Percentiles rank a stretch among this genome's conserved stretches.
Evolutionary conservation across 805 yeast genomes (phyloP).

Genomic region (Jamesozyma spencerorum): DNA sequence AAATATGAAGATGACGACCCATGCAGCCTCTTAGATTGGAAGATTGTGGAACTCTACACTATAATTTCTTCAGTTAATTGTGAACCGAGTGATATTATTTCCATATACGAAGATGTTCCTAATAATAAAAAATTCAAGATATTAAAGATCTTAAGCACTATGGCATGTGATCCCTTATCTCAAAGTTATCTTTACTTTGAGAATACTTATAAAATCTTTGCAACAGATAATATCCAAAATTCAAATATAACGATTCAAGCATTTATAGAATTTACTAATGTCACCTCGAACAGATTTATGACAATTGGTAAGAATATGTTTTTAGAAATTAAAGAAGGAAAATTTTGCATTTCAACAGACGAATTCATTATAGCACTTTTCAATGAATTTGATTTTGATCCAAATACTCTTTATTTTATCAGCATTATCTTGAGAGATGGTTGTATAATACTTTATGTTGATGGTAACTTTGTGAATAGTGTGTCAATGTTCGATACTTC

Average conservation of each 20-base stretch:
- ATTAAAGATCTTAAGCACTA: conserved; percentile 11
- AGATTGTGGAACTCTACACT: conserved; percentile 11
- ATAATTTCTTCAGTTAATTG: conserved; percentile 14
- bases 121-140: conserved; percentile 4
- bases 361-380: conserved; percentile 23
- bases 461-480: conserved; percentile 16
- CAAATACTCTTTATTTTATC: conserved; percentile 14
- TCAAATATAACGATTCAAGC: conserved; percentile 20
- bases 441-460: conserved; percentile 15
- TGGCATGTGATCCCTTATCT: conserved; percentile 13
- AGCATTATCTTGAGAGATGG: conserved; percentile 9
- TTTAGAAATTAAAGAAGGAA: conserved; percentile 24
- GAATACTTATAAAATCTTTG: conserved; percentile 19
- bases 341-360: conserved; percentile 23
- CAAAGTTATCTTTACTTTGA: conserved; percentile 26
- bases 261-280: conserved; percentile 25
- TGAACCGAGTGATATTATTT: conserved; percentile 14
- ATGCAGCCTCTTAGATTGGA: background rate
- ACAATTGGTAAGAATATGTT: conserved; percentile 19
- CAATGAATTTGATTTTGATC: conserved; percentile 22
- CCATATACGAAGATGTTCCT: conserved; percentile 11
- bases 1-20: background rate
- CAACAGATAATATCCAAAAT: background rate
- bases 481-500: conserved; percentile 14
- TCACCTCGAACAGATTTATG: conserved; percentile 23